Conservation (phyloP, 257 asterid species). For the Salvia miltiorrhiza region DNA sequence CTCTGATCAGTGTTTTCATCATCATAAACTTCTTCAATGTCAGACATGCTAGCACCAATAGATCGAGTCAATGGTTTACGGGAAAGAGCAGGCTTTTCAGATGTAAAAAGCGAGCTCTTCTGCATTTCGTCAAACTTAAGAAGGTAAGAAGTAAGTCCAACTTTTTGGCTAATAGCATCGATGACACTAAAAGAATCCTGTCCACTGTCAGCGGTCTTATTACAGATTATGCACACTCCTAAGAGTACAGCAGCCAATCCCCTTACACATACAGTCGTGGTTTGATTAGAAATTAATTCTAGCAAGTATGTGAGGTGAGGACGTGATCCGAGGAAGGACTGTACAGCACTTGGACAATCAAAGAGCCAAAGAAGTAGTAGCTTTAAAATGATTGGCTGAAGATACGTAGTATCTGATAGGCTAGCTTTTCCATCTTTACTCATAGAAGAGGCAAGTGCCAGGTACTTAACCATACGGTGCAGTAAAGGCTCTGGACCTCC, state of each 20-base stretch:
- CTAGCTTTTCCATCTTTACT: conserved; percentile 64
- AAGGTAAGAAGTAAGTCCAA: conserved; percentile 74
- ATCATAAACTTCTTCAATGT: conserved; percentile 70
- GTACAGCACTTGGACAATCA: conserved; percentile 81
- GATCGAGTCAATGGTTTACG: conserved; percentile 80
- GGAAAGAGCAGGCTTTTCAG: conserved; percentile 56
- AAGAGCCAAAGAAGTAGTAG: conserved; percentile 76
- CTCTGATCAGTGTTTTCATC: conserved; percentile 52
- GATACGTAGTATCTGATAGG: conserved; percentile 35
- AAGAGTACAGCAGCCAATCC: conserved; percentile 79
- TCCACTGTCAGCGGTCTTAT: conserved; percentile 49
- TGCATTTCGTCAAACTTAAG: conserved; percentile 78
- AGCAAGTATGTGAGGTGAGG: conserved; percentile 85
- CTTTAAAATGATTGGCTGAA: conserved; percentile 77
- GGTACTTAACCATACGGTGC: conserved; percentile 89
- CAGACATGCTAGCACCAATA: conserved; percentile 79
- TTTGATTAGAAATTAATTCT: conserved; percentile 63
- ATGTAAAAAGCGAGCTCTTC: conserved; percentile 57
- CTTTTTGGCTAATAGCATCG: conserved; percentile 76
- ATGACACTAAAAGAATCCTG: conserved; percentile 62
- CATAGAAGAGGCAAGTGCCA: conserved; percentile 81
- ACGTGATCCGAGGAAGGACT: conserved; percentile 79
- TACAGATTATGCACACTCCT: conserved; percentile 71
- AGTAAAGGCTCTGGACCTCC: conserved; percentile 85
- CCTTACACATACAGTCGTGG: conserved; percentile 52